A percentile compares a stretch with the other conserved stretches of the same genome.
These are phyloP conservation scores for Dactylellina haptotyla DNA, from an alignment of 2,329 filamentous ascomycete genomes.

Conservation along the genomic window DNA sequence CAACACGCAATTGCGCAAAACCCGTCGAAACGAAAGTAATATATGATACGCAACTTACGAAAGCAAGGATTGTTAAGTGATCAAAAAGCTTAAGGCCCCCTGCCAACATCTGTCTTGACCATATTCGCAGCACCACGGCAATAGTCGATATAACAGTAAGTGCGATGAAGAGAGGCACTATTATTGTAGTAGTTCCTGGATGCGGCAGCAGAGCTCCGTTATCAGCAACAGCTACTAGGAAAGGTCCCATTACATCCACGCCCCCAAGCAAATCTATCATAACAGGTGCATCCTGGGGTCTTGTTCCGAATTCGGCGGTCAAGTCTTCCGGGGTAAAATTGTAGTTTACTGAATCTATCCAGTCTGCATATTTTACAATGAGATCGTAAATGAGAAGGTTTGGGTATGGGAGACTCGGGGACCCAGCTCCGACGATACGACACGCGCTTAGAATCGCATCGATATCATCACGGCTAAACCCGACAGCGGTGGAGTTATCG, in stretches of 20 bases:
- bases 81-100: constrained; percentile 29
- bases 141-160: constrained; percentile 22
- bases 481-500: neutral
- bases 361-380: neutral
- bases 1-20: neutral
- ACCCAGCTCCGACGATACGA: neutral
- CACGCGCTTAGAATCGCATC: neutral
- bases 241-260: neutral
- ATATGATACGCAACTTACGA: constrained; percentile 13
- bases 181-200: neutral
- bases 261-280: constrained; percentile 6
- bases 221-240: neutral
- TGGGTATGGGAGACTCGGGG: neutral
- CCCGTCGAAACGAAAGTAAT: neutral
- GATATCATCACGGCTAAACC: neutral
- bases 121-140: constrained; percentile 14
- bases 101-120: constrained; percentile 24
- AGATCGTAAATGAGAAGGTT: neutral
- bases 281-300: neutral
- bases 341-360: neutral
- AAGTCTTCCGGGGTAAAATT: constrained; percentile 12
- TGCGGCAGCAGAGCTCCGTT: neutral
- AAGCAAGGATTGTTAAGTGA: constrained; percentile 8
- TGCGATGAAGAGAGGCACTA: constrained; percentile 13
- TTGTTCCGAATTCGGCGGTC: constrained; percentile 13